A percentile compares a stretch with the other conserved stretches of the same genome.
Conservation (phyloP, 2,329 filamentous ascomycete species). For the Calcarisporium arbuscula region DNA sequence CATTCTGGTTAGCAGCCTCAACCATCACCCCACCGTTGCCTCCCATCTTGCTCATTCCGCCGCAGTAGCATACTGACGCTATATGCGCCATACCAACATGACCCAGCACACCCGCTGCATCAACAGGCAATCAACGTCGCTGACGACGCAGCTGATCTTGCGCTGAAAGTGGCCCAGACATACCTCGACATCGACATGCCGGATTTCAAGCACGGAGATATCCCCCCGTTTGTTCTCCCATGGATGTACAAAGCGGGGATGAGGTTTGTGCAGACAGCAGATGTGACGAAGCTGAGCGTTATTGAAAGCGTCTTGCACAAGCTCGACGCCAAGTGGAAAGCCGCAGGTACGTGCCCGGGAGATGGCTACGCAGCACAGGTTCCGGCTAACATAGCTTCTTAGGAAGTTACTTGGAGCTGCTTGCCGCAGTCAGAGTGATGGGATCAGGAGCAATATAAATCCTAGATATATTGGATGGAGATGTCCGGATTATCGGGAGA, state of each 20-base stretch:
- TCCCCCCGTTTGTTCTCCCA: conserved; percentile 3
- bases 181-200: neutral
- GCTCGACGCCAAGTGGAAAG: conserved; percentile 2
- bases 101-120: neutral
- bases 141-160: neutral
- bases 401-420: conserved; percentile 1
- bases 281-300: neutral
- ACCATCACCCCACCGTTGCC: too few relatives aligned
- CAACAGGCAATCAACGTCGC: neutral
- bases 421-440: too few relatives aligned
- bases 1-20: conserved; percentile 1
- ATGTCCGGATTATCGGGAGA: too few relatives aligned
- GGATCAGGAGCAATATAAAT: too few relatives aligned
- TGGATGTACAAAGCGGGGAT: conserved; percentile 3
- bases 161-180: neutral
- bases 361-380: neutral
- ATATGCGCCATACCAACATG: conserved; percentile 1
- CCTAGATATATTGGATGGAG: too few relatives aligned
- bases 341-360: conserved; percentile 4
- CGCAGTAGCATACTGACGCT: conserved; percentile 1
- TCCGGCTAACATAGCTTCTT: neutral
- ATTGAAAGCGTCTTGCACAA: conserved; percentile 1
- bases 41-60: neutral
- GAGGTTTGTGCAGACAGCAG: neutral
- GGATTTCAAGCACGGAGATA: neutral